Base-by-base conservation (phyloP, 1,139 yeast species). In the Debaryomyces udenii region DNA sequence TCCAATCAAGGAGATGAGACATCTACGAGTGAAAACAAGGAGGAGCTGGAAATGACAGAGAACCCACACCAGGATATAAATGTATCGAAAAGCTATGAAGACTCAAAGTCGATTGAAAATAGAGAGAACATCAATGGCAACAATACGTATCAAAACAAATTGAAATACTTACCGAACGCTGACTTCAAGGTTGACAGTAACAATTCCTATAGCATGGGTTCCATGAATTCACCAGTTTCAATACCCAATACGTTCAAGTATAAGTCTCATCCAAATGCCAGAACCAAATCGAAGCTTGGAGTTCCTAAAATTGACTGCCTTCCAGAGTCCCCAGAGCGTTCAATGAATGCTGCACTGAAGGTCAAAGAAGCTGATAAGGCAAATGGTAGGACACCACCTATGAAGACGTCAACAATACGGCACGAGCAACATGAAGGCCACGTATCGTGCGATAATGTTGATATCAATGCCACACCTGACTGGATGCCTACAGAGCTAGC, bases 201-300 rank as follows among this genome's bases (percentile, higher is more conserved):
- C 31, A 43, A 45, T 16, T 34, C 49, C 6, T 40, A 39, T 27
- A 32, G 43, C 18, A 26, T 26, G n/a, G 27, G 40, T 22, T 31
- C 41, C 28, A 35, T 27, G 14, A 59, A 66, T 7, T 60, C 64
- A 2, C 48, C 62, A 3, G 55, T 52, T 9, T 68, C 76, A 2
- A 67, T 70, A 15, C 78, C 78, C 20, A 73, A 73, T 47, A 73
- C 78, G 0, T 73, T 73, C 57, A 65, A 70, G 42, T 64, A 71
- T 49, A 73, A 72, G 46, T 66, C 74, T 9, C 75, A 70, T 47
- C 76, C 78, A 7, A 73, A 71, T 49, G 78, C 78, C 18, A 64
- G 56, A 42, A 66, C 78, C 0, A 73, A 71, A 48, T 47, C 59
- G 4, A 55, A 53, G 14, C 53, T 68, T n/a, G 64, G 56, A 7